Evolutionary conservation across 2,329 filamentous ascomycete genomes (phyloP).

Genomic region (Pleurostoma richardsiae): DNA sequence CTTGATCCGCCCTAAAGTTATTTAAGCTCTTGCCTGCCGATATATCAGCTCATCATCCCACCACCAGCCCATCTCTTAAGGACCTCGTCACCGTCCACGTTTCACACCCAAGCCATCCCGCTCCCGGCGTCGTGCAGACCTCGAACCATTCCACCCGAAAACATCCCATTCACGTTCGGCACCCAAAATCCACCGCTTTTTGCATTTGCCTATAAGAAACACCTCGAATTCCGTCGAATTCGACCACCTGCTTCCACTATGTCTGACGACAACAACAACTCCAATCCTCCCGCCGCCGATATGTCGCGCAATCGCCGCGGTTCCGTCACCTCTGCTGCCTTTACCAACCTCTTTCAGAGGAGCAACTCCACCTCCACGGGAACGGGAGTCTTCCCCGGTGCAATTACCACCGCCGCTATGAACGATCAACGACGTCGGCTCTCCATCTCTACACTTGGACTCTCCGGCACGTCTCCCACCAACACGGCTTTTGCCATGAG

Average conservation of each 20-base stretch:
- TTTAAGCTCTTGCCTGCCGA: neutral
- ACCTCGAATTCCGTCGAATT: conserved; percentile 1
- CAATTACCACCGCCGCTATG: conserved; percentile 36
- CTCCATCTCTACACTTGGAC: conserved; percentile 68
- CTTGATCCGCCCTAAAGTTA: neutral
- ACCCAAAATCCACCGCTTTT: neutral
- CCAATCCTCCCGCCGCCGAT: conserved; percentile 21
- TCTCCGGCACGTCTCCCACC: conserved; percentile 67
- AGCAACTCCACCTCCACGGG: conserved; percentile 45
- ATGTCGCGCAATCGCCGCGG: conserved; percentile 40
- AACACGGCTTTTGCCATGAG: conserved; percentile 46
- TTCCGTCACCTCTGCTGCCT: conserved; percentile 51
- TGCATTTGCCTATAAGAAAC: conserved; percentile 3
- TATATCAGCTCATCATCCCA: neutral
- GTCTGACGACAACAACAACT: conserved; percentile 23
- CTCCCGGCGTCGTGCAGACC: conserved; percentile 10
- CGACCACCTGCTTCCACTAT: conserved; percentile 10
- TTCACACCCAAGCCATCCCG: conserved; percentile 11
- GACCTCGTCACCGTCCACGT: conserved; percentile 8
- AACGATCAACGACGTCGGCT: conserved; percentile 60
- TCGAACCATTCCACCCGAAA: conserved; percentile 11
- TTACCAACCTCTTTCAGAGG: conserved; percentile 55
- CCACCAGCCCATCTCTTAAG: neutral
- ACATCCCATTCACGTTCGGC: conserved; percentile 5
- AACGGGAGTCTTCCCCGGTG: conserved; percentile 38